These are phyloP conservation scores for Scedosporium dehoogii DNA, from an alignment of 2,329 filamentous ascomycete genomes.

Conservation along the genomic window DNA sequence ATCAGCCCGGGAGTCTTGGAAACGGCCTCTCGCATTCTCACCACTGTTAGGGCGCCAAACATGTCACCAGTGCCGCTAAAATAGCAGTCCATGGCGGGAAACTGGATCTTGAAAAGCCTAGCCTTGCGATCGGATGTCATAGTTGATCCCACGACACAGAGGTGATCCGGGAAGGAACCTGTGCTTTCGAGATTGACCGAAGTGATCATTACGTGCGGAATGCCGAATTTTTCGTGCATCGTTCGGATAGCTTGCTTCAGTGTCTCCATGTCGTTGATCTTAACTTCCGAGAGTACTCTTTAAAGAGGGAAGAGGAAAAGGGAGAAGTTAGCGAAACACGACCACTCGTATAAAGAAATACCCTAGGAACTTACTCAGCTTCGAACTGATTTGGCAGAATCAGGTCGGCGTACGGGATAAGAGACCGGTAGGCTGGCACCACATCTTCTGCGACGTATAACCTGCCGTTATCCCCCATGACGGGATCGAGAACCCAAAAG, in stretches of 20 bases:
- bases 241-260: constrained; percentile 65
- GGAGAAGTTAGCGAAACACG: background rate
- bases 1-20: constrained; percentile 32
- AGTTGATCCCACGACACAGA: constrained; percentile 70
- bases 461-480: constrained; percentile 93
- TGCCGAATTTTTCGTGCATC: constrained; percentile 63
- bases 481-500: constrained; percentile 96
- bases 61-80: constrained; percentile 97
- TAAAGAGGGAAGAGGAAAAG: background rate
- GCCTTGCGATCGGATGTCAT: constrained; percentile 53
- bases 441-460: constrained; percentile 89
- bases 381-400: constrained; percentile 97
- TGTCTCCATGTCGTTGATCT: constrained; percentile 65
- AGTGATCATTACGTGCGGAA: constrained; percentile 89
- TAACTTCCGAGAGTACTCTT: constrained; percentile 75
- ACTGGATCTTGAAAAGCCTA: constrained; percentile 79
- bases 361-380: constrained; percentile 60
- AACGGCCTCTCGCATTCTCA: constrained; percentile 77
- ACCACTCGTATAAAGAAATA: background rate
- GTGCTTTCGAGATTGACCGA: constrained; percentile 62
- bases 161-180: constrained; percentile 36
- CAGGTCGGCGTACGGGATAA: constrained; percentile 74
- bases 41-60: constrained; percentile 88
- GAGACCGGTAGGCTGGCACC: constrained; percentile 76
- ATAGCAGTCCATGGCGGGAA: constrained; percentile 82